Evolutionary conservation across 2,329 filamentous ascomycete species (phyloP).

Genomic region (Tolypocladium capitatum): DNA sequence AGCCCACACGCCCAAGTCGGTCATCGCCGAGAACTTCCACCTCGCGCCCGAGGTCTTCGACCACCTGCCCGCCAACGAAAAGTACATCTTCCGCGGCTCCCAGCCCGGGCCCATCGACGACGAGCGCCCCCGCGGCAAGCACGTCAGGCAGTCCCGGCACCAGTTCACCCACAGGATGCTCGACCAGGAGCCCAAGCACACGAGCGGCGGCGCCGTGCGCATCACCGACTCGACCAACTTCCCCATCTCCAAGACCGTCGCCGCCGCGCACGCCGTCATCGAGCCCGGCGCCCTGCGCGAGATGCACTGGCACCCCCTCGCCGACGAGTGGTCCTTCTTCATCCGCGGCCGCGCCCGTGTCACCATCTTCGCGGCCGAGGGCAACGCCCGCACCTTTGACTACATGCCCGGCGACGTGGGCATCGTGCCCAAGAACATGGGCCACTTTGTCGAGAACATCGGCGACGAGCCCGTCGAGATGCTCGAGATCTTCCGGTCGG

Average conservation of each 20-base stretch:
- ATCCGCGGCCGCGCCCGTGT: constrained; percentile 57
- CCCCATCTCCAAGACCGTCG: constrained; percentile 57
- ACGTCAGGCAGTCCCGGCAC: constrained; percentile 52
- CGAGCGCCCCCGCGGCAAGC: constrained; percentile 46
- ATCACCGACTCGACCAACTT: constrained; percentile 69
- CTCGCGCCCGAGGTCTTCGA: constrained; percentile 57
- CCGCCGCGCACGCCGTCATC: constrained; percentile 59
- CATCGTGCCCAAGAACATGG: constrained; percentile 65
- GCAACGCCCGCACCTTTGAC: constrained; percentile 61
- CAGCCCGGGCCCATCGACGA: constrained; percentile 50
- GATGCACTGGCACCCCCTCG: constrained; percentile 73
- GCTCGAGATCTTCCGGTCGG: constrained; percentile 60
- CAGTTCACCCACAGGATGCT: constrained; percentile 62
- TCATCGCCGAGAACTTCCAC: constrained; percentile 64
- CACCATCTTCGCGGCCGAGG: constrained; percentile 60
- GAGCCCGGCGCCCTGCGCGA: constrained; percentile 60
- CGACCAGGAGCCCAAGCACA: constrained; percentile 51
- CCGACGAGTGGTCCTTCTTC: constrained; percentile 75
- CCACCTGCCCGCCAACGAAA: constrained; percentile 51
- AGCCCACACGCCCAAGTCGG: constrained; percentile 58
- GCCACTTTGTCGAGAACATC: constrained; percentile 72
- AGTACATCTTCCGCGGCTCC: constrained; percentile 66
- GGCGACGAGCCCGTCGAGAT: constrained; percentile 65
- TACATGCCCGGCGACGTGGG: constrained; percentile 64
- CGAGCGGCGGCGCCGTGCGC: constrained; percentile 56